A percentile compares a stretch with the other conserved stretches of the same genome.
Conservation (phyloP, 2,329 filamentous ascomycete genomes). For the Fusarium floridanum region DNA sequence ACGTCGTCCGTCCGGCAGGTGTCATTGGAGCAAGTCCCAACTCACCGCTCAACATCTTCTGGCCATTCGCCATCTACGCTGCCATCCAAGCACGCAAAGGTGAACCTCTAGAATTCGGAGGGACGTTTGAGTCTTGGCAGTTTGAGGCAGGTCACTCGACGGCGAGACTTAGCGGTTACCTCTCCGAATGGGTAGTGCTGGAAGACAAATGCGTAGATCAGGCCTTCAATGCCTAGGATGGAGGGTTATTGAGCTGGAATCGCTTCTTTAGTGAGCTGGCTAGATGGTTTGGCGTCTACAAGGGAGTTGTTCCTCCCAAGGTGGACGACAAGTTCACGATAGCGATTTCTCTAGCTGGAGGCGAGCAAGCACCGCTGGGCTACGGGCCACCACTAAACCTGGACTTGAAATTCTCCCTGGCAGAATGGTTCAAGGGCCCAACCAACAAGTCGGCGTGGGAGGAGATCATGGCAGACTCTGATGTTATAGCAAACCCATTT, state of each 20-base stretch:
- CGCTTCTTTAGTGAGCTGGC: background rate
- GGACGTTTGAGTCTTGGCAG: background rate
- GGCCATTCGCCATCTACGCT: background rate
- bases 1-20: background rate
- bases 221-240: slow-evolving; percentile 10
- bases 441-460: background rate
- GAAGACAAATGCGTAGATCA: slow-evolving; percentile 1
- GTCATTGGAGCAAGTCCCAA: background rate
- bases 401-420: background rate
- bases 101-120: background rate
- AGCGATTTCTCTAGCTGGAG: background rate
- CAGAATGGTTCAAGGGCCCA: background rate
- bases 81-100: slow-evolving; percentile 1
- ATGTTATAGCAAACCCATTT: background rate
- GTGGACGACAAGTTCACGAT: background rate
- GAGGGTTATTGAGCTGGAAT: background rate
- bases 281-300: background rate
- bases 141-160: background rate
- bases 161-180: background rate
- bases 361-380: background rate
- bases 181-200: slow-evolving; percentile 15
- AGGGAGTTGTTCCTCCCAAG: background rate
- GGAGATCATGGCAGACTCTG: background rate
- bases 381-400: background rate
- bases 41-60: background rate